Base-by-base conservation (phyloP, 208 protist species). In the Trypanosoma rangeli region DNA sequence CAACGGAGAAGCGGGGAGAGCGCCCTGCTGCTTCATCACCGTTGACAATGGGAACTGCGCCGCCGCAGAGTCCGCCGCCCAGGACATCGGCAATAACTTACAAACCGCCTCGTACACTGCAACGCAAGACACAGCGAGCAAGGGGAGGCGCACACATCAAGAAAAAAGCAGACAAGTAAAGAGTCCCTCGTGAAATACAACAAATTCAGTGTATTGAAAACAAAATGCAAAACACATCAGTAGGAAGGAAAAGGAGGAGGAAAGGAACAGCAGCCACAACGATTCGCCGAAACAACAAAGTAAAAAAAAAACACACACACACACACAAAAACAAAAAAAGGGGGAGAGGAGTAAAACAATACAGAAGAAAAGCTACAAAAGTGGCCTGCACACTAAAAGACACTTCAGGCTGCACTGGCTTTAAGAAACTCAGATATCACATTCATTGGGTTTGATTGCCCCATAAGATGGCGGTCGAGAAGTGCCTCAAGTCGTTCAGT, bases 1-100 rank as follows among this genome's bases (percentile, higher is more conserved):
- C 42, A 77, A 80, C 22, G 80, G 73, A 16, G 90, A 93, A 5
- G 76, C 62, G 8, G 84, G 87, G 55, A 95, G 67, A 39, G 74
- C 56, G 28, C 74, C 71, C 73, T 92, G 90, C 78, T 95, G 90
- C 79, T 95, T 95, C 28, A 83, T 71, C 37, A 96, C 86, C 22
- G 80, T 90, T 53, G 87, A 78, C 13, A 97, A 68, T 46, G 82
- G 80, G 68, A 83, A 82, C 79, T 93, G 89, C 37, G 87, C 77
- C 16, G 76, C 83, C 18, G 76, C 65, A 26, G 80, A 73, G 69
- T 97, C 89, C 4, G 64, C 31, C 22, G 89, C 60, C 86, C 84
- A 93, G 48, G 81, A 59, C 87, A 97, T 94, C n/a, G 60, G 37
- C 70, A 13, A 57, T 37, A 13, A 29, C 9, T 4, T 58, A 60